A percentile compares a stretch with the other conserved stretches of the same genome.
phyloP scores from a whole-genome alignment of 805 yeast species.

The Cyberlindnera saturnus region DNA sequence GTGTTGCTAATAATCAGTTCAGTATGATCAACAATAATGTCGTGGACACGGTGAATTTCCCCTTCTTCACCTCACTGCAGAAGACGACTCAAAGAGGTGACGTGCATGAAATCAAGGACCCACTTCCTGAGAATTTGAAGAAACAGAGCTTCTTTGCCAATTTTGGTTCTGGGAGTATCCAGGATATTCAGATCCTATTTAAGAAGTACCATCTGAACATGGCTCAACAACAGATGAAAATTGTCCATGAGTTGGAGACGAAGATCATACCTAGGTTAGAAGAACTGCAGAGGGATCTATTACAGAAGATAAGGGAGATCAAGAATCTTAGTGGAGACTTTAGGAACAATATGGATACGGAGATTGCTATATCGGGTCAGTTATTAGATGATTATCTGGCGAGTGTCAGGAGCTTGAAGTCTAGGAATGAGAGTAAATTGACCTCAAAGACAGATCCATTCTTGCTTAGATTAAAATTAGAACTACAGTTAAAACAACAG shows the following conservation, averaged over 20 bases:
- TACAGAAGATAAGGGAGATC: constrained; percentile 81
- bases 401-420: constrained; percentile 51
- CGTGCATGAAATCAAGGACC: constrained; percentile 29
- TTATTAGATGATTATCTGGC: constrained; percentile 48
- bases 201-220: constrained; percentile 62
- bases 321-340: constrained; percentile 78
- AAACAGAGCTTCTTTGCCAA: constrained; percentile 54
- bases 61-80: constrained; percentile 27
- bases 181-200: constrained; percentile 71
- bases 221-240: constrained; percentile 48
- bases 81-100: constrained; percentile 4
- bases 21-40: constrained; percentile 73
- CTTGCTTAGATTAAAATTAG: constrained; percentile 61
- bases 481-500: constrained; percentile 71
- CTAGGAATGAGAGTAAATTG: constrained; percentile 33
- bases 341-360: constrained; percentile 64
- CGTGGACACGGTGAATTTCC: constrained; percentile 63
- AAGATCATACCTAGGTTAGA: constrained; percentile 63
- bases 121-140: constrained; percentile 17
- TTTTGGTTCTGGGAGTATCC: constrained; percentile 70
- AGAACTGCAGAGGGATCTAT: constrained; percentile 64
- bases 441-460: constrained; percentile 71
- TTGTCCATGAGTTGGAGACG: constrained; percentile 50
- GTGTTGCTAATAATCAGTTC: constrained; percentile 80
- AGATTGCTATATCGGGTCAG: constrained; percentile 59